Conservation (phyloP, 495 filamentous ascomycete species). For the Penicillium paxilli region DNA sequence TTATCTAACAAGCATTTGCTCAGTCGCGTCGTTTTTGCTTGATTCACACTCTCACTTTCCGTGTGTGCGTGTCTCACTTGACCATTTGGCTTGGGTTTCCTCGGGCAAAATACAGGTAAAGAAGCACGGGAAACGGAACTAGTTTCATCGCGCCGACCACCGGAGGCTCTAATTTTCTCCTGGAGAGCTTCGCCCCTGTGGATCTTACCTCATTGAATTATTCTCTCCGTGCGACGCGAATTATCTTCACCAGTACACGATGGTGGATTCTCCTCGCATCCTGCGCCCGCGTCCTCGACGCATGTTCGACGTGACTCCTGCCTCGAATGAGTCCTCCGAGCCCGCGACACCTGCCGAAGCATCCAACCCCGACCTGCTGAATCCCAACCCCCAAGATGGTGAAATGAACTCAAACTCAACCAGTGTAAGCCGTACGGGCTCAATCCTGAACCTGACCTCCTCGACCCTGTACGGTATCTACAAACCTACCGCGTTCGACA, state of each 20-base stretch:
- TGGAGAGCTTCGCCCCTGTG: not conserved
- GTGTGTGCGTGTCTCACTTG: no score
- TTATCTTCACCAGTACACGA: conserved; percentile 14
- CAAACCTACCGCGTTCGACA: conserved; percentile 60
- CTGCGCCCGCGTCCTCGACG: conserved; percentile 74
- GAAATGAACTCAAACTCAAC: conserved; percentile 29
- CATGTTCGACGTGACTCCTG: conserved; percentile 64
- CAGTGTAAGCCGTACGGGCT: conserved; percentile 63
- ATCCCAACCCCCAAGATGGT: conserved; percentile 24
- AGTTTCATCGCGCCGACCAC: not conserved
- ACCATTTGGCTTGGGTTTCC: no score
- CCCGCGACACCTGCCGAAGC: conserved; percentile 47
- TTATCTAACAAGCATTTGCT: no score
- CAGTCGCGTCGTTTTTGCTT: no score
- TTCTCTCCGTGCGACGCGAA: not conserved
- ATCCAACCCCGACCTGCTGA: conserved; percentile 33
- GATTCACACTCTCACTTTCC: no score
- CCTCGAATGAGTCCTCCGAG: conserved; percentile 53
- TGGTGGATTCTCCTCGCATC: conserved; percentile 55
- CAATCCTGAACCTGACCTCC: conserved; percentile 82
- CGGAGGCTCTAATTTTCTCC: conserved; percentile 9
- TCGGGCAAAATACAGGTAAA: no score
- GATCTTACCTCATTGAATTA: no score
- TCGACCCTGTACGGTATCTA: conserved; percentile 93
- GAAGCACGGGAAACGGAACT: not conserved